phyloP scores from a whole-genome alignment of 2,329 filamentous ascomycete genomes.

The Dothistroma pini region DNA sequence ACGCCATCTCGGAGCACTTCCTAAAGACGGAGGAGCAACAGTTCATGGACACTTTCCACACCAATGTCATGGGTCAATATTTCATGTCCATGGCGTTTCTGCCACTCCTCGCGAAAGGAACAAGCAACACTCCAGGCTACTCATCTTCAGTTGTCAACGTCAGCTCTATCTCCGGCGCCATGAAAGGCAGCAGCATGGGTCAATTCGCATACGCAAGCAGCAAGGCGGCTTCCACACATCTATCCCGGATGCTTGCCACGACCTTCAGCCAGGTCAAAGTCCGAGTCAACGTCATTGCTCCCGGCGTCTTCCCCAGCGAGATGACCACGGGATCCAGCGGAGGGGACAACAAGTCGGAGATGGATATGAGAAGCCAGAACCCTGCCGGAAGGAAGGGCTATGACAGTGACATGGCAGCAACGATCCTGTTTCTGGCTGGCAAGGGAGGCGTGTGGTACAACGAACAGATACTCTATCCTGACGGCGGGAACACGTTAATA shows the following conservation, averaged over 20 bases:
- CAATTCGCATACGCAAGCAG: conserved; percentile 52
- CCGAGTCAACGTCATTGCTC: conserved; percentile 44
- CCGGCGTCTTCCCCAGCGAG: conserved; percentile 44
- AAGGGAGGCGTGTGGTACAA: conserved; percentile 52
- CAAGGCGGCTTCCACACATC: conserved; percentile 49
- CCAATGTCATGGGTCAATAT: conserved; percentile 50
- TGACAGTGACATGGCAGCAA: conserved; percentile 52
- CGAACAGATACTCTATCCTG: conserved; percentile 51
- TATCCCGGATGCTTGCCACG: conserved; percentile 46
- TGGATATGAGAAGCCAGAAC: conserved; percentile 43
- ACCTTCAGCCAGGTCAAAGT: conserved; percentile 43
- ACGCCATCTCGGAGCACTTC: conserved; percentile 51
- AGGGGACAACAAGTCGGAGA: conserved; percentile 46
- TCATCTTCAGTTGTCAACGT: conserved; percentile 53
- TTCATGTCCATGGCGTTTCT: conserved; percentile 55
- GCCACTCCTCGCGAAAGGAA: conserved; percentile 51
- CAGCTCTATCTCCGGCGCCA: conserved; percentile 48
- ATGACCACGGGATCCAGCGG: conserved; percentile 48
- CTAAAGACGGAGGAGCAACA: conserved; percentile 45
- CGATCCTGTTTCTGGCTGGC: conserved; percentile 50
- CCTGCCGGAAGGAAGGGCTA: conserved; percentile 43
- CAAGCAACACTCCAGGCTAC: conserved; percentile 45
- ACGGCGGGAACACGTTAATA: conserved; percentile 34
- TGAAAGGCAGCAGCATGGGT: conserved; percentile 55
- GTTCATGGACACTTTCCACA: conserved; percentile 51